Base-by-base conservation (phyloP, 306 rosid genomes). In the Ormosia emarginata region DNA sequence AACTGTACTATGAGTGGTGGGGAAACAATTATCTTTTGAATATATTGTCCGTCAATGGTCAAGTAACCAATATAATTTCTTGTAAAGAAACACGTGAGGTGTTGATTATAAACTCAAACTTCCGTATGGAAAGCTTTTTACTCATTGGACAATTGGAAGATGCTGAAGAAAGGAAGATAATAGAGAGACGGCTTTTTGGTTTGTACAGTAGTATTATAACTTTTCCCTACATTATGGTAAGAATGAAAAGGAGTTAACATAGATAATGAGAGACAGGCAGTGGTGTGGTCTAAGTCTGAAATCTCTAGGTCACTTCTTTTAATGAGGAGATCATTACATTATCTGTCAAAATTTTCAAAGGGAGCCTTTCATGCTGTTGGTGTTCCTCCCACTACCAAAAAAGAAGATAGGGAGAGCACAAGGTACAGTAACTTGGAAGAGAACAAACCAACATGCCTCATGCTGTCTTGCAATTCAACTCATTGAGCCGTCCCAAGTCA, bases 261-360 rank as follows among this genome's bases (percentile, higher is more conserved):
- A 41, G 58, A 15, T 73, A 8, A 34, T 24, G 24, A 17, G 75
- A 17, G 59, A 83, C 29, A 58, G 2, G 59, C 47, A 36, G 62
- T 61, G 86, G 29, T 66, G 84, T 72, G 86, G 86, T 67, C 83
- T 79, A 81, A 86, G 62, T 71, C 71, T 71, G 67, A 71, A 41
- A 17, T 62, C 43, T 33, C 87, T 87, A 85, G 83, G 74, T 88
- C 90, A 75, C 97, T 86, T 86, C 94, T 92, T 90, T 92, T 90
- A 81, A 92, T 91, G 77, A 84, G 88, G 67, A 67, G 81, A 79
- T 77, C 63, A 86, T 87, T 10, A 78, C 82, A 43, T 68, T 75
- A 76, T 80, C 78, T 69, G 66, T 61, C 67, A 11, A 76, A 70
- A 44, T 67, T 50, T 52, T 67, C 75, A 82, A 64, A 75, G 80